Percentiles rank a stretch among this genome's conserved stretches.
Conservation (phyloP, 1,284 basidiomycete species). For the Leccinum subspadiceum region DNA sequence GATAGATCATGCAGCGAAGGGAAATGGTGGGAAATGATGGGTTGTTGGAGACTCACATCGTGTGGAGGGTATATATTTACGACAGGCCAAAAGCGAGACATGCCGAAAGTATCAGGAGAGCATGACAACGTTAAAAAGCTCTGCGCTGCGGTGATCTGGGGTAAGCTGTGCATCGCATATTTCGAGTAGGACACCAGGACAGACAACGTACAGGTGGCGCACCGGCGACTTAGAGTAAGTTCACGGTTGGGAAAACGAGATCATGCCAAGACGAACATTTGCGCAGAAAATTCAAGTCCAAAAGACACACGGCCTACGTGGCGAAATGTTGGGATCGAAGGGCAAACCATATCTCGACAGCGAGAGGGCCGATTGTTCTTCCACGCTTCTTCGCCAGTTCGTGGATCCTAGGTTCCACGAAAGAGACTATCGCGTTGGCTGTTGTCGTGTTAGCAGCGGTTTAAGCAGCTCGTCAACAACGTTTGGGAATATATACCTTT, state of each 20-base stretch:
- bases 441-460: neutral
- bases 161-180: neutral
- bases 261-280: neutral
- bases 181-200: neutral
- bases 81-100: neutral
- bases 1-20: slow-evolving; percentile 3
- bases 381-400: neutral
- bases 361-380: neutral
- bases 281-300: neutral
- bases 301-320: neutral
- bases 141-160: neutral
- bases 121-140: neutral
- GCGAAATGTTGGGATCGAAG: slow-evolving; percentile 32
- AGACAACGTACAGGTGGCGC: slow-evolving; percentile 2
- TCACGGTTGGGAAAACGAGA: neutral
- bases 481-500: neutral
- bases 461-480: neutral
- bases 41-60: slow-evolving; percentile 2
- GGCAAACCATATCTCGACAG: too few relatives aligned
- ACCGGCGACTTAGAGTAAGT: neutral
- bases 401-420: neutral
- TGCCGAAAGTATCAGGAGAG: neutral
- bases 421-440: neutral
- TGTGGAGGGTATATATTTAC: slow-evolving; percentile 10
- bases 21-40: slow-evolving; percentile 11